phyloP scores from a whole-genome alignment of 495 filamentous ascomycete species.

The Penicillium maclennaniae region DNA sequence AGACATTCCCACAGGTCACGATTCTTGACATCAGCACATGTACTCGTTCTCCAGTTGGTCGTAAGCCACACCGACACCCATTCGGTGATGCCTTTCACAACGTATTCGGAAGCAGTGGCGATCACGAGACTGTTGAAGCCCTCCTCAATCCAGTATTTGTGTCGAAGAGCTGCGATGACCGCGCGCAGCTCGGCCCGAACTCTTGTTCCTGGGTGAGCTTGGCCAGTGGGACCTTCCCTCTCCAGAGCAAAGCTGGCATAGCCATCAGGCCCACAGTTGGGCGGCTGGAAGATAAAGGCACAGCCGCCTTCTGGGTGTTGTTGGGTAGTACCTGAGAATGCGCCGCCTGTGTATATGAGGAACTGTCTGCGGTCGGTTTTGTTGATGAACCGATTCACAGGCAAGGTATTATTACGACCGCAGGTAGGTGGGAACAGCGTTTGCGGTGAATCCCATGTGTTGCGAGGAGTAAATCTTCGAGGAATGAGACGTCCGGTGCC shows the following conservation, averaged over 20 bases:
- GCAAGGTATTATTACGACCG: background rate
- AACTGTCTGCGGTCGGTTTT: background rate
- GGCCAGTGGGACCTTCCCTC: conserved; percentile 22
- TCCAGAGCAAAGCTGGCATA: conserved; percentile 8
- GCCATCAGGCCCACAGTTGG: background rate
- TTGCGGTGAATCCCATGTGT: background rate
- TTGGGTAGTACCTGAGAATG: too few relatives aligned
- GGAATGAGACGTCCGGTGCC: background rate
- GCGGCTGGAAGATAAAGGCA: background rate
- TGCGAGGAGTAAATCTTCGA: background rate
- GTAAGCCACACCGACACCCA: conserved; percentile 23
- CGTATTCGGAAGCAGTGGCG: conserved; percentile 37
- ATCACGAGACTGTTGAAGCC: conserved; percentile 29
- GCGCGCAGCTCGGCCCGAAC: conserved; percentile 42
- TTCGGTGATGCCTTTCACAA: conserved; percentile 30
- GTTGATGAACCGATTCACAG: background rate
- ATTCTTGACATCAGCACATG: conserved; percentile 28
- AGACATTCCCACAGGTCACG: conserved; percentile 36
- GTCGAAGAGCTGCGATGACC: conserved; percentile 34
- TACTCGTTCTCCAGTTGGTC: conserved; percentile 19
- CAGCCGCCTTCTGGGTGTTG: background rate
- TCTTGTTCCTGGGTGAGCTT: conserved; percentile 25
- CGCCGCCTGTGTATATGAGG: conserved; percentile 6
- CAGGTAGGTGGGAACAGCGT: background rate
- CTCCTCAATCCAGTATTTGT: background rate